phyloP scores from a whole-genome alignment of 2,329 filamentous ascomycete genomes.

The Cryoendolithus antarcticus region DNA sequence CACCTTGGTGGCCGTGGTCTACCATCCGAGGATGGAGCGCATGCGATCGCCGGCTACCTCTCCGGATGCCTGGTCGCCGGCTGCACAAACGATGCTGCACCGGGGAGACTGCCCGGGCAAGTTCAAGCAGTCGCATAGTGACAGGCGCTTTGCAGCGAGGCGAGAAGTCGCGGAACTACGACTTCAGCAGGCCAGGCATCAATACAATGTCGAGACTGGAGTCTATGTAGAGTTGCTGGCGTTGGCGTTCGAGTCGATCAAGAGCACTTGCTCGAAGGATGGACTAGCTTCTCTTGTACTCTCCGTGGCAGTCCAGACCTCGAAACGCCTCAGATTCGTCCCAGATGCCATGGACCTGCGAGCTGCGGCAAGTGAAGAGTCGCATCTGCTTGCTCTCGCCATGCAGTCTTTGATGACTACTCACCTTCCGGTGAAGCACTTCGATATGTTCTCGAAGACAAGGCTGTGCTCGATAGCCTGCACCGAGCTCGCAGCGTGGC shows the following conservation, averaged over 20 bases:
- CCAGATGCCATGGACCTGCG: not conserved
- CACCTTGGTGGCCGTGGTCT: not conserved
- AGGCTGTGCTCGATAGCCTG: not conserved
- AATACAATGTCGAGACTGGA: not conserved
- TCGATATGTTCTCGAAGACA: slow-evolving; percentile 1
- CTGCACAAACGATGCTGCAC: not conserved
- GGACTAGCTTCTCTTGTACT: not conserved
- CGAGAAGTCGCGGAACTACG: not conserved
- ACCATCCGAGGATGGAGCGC: not conserved
- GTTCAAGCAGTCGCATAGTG: not conserved
- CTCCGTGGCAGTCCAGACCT: not conserved
- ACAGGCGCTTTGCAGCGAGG: not conserved
- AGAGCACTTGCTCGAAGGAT: not conserved
- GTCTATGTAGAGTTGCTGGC: not conserved
- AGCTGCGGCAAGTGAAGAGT: not conserved
- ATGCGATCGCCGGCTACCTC: not conserved
- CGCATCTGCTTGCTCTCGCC: not conserved
- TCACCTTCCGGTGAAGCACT: not conserved
- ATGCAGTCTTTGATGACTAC: not conserved
- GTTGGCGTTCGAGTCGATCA: not conserved
- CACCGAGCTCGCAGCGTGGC: not conserved
- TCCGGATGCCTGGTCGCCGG: not conserved
- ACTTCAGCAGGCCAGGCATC: not conserved
- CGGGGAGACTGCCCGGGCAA: not conserved
- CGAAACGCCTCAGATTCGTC: not conserved